Evolutionary conservation across 352 stramenopile genomes (phyloP), one percentile per base, ranked within the genome.

Genomic region (Phytophthora podocarpi): DNA sequence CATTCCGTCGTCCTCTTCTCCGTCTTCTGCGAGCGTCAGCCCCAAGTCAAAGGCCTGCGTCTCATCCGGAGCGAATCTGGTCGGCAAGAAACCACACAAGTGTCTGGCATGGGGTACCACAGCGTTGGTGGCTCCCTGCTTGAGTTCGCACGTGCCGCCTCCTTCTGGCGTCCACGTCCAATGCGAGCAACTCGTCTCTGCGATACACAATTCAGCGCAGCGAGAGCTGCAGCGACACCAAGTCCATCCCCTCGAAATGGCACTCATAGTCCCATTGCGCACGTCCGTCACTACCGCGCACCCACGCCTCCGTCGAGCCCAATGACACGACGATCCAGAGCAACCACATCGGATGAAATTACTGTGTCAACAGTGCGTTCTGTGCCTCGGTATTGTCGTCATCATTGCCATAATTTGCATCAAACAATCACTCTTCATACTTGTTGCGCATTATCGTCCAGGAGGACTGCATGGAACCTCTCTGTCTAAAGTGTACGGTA

Each of bases 181-280:
- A 43, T 82, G 73, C 41, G 73, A 70, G 45, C 73, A 82, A 10
- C 31, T 53, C 5, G 41, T 16, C 1, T 75, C 31, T 5, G 63
- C 41, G 1, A 70, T 34, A 27, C 73, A 82, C 30, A 77, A 47
- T 9, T 67, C 62, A 27, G 62, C 66, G 37, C 73, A 82, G n/a
- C 48, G 43, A n/a, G 59, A 58, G 34, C 67, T 72, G 27, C 24
- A 67, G 35, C 6, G 36, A 20, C 42, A 58, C 20, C 54, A 68
- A 35, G 4, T 64, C 51, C 3, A 62, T 31, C 9, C 50, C 67
- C 24, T 74, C 50, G 41, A 82, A 82, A 30, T 66, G 45, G 43
- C 73, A 82, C 15, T 67, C 40, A 35, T 64, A 55, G 32, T 67
- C 54, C 72, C 66, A 75, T 62, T 70, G 55, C 23, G 53, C 67